Evolutionary conservation across 1,284 basidiomycete genomes (phyloP).

Genomic region (Leccinum fuscescens): DNA sequence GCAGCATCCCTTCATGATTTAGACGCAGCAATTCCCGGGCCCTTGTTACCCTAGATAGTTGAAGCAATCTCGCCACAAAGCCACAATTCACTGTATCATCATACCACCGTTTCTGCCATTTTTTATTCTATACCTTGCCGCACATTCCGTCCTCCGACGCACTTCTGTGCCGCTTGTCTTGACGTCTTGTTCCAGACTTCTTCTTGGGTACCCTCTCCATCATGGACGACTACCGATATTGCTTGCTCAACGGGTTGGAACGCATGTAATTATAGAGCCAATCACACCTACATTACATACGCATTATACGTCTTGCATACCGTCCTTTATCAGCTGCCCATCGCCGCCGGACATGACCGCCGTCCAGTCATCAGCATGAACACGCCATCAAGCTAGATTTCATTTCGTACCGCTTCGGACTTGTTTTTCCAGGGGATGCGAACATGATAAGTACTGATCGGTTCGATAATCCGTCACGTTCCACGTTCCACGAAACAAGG

Average conservation of each 20-base stretch:
- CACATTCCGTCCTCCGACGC: conserved; percentile 3
- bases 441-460: conserved; percentile 1
- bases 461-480: conserved; percentile 10
- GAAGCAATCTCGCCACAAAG: conserved; percentile 8
- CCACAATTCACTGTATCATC: conserved; percentile 19
- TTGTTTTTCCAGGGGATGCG: background rate
- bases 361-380: background rate
- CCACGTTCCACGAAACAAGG: conserved; percentile 1
- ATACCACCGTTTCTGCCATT: conserved; percentile 5
- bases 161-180: conserved; percentile 17
- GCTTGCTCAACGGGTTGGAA: conserved; percentile 30
- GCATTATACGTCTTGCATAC: conserved; percentile 22
- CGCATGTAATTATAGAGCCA: conserved; percentile 30
- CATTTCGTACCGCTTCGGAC: conserved; percentile 15
- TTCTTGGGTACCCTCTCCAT: conserved; percentile 26
- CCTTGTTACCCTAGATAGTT: background rate
- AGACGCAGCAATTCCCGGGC: conserved; percentile 19
- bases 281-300: conserved; percentile 29
- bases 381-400: conserved; percentile 2
- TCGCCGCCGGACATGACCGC: conserved; percentile 3
- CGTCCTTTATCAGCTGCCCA: conserved; percentile 7
- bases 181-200: conserved; percentile 29
- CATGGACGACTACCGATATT: conserved; percentile 26
- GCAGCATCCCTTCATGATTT: conserved; percentile 35
- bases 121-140: conserved; percentile 19